Evolutionary conservation across 345 rosid species (phyloP).

Genomic region (Rhizophora mangle): DNA sequence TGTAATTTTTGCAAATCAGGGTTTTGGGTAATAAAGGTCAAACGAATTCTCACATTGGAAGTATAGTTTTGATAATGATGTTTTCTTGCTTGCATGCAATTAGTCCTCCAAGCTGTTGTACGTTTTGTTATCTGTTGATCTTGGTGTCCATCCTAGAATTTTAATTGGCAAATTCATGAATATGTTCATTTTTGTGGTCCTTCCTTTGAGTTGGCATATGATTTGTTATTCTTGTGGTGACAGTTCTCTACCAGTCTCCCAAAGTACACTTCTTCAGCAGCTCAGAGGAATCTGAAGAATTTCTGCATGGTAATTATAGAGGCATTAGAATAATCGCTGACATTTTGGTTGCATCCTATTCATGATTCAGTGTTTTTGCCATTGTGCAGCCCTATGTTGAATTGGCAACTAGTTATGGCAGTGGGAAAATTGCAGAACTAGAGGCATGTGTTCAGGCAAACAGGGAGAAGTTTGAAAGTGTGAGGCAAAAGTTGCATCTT

Average conservation of each 20-base stretch:
- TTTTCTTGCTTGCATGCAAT: not conserved
- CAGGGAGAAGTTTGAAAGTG: slow-evolving; percentile 60
- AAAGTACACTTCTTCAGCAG: slow-evolving; percentile 75
- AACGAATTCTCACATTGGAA: not conserved
- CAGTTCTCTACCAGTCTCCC: slow-evolving; percentile 78
- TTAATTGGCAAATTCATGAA: slow-evolving; percentile 3
- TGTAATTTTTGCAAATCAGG: not conserved
- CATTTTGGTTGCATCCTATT: not conserved
- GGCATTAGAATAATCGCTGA: no score
- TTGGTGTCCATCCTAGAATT: not conserved
- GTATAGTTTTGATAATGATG: not conserved
- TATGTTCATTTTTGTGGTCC: slow-evolving; percentile 3
- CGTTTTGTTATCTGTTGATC: not conserved
- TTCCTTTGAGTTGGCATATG: slow-evolving; percentile 10
- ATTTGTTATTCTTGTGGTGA: slow-evolving; percentile 20
- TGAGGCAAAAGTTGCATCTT: slow-evolving; percentile 29
- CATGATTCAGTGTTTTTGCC: not conserved
- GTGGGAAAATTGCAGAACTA: slow-evolving; percentile 60
- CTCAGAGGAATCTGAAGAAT: slow-evolving; percentile 78
- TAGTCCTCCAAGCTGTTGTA: not conserved
- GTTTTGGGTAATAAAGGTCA: not conserved
- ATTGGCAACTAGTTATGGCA: slow-evolving; percentile 57
- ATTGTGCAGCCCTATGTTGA: slow-evolving; percentile 64
- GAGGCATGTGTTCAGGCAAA: slow-evolving; percentile 51
- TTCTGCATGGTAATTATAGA: slow-evolving; percentile 47